phyloP scores from a whole-genome alignment of 306 rosid species.

The Crotalaria pallida region DNA sequence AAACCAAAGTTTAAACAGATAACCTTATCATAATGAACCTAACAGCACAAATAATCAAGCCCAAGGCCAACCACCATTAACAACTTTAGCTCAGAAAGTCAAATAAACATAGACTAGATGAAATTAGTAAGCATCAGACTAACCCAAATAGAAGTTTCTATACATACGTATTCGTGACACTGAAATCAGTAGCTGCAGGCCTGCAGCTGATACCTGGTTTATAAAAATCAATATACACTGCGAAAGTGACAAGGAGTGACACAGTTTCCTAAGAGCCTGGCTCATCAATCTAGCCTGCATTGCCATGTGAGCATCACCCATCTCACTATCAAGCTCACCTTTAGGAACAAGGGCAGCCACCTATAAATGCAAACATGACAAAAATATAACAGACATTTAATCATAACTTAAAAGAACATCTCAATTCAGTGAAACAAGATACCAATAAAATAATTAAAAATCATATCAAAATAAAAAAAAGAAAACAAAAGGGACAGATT shows the following conservation, averaged over 20 bases:
- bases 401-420: not conserved
- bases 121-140: not conserved
- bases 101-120: not conserved
- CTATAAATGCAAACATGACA: conserved; percentile 38
- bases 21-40: not conserved
- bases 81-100: not conserved
- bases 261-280: conserved; percentile 86
- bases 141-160: not conserved
- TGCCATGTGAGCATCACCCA: conserved; percentile 98
- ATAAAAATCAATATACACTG: conserved; percentile 71
- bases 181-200: conserved; percentile 4
- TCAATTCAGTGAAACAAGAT: conserved; percentile 15
- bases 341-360: conserved; percentile 97
- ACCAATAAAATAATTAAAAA: not conserved
- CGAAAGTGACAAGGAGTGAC: conserved; percentile 83
- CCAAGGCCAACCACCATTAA: not conserved
- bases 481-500: not conserved
- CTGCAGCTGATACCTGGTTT: conserved; percentile 64
- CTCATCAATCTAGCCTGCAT: conserved; percentile 98
- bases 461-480: not conserved
- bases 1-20: not conserved
- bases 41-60: not conserved
- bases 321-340: conserved; percentile 90
- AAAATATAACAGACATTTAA: not conserved
- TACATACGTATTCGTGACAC: not conserved